Evolutionary conservation across 441 rosid genomes (phyloP).

Genomic region (Erodium trifolium): DNA sequence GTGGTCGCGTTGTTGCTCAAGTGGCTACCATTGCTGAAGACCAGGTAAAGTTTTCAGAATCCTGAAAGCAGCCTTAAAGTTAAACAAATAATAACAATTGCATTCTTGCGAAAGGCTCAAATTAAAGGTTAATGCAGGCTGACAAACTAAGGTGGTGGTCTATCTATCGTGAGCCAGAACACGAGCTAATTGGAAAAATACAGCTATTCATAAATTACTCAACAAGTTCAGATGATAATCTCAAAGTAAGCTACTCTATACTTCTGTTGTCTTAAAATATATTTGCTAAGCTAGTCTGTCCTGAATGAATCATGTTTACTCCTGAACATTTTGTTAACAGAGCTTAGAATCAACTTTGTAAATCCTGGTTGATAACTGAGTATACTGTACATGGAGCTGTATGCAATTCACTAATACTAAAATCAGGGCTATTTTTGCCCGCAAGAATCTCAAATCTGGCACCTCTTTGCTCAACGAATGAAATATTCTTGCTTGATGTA

Average conservation of each 20-base stretch:
- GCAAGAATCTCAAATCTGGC: background rate
- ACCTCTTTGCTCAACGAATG: background rate
- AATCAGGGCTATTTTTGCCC: background rate
- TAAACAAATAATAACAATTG: constrained; percentile 12
- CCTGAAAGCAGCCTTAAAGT: constrained; percentile 12
- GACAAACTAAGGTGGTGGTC: constrained; percentile 98
- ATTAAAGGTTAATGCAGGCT: constrained; percentile 45
- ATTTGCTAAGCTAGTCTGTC: background rate
- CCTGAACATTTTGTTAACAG: background rate
- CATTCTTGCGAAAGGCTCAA: constrained; percentile 25
- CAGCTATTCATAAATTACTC: constrained; percentile 80
- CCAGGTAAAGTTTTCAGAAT: constrained; percentile 37
- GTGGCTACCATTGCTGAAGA: constrained; percentile 81
- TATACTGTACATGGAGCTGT: background rate
- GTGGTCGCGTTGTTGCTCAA: constrained; percentile 91
- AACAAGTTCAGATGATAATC: constrained; percentile 70
- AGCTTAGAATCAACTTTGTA: background rate
- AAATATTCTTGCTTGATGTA: background rate
- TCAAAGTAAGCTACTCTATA: constrained; percentile 48
- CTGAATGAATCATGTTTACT: background rate
- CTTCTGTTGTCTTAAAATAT: background rate
- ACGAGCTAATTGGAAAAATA: constrained; percentile 78
- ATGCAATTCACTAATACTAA: background rate
- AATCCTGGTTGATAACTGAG: background rate
- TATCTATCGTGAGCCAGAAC: constrained; percentile 86